These are phyloP conservation scores for Cutaneotrichosporon sp. DNA, from an alignment of 1,284 basidiomycete genomes.

Conservation along the genomic window DNA sequence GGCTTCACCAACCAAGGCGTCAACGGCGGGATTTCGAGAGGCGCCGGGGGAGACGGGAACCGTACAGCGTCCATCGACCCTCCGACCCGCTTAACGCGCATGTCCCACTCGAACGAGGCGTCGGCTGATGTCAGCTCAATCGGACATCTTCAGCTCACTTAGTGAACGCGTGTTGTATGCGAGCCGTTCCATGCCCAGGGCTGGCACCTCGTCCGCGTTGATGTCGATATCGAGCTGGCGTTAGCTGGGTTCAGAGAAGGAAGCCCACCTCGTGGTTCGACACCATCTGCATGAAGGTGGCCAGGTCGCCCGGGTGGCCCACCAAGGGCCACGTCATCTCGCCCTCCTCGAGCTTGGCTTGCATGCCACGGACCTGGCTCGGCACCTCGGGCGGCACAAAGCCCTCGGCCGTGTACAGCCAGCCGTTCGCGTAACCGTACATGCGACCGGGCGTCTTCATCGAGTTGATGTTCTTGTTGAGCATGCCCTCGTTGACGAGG, in stretches of 20 bases:
- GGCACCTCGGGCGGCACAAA: slow-evolving; percentile 63
- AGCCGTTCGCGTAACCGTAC: slow-evolving; percentile 45
- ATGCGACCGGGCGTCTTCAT: slow-evolving; percentile 24
- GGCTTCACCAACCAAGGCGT: not conserved
- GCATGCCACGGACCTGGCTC: slow-evolving; percentile 57
- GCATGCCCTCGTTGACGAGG: slow-evolving; percentile 37
- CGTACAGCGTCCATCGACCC: not conserved
- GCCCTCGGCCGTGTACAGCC: slow-evolving; percentile 56
- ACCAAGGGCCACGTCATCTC: slow-evolving; percentile 46
- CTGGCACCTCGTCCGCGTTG: slow-evolving; percentile 30
- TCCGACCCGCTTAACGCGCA: slow-evolving; percentile 21
- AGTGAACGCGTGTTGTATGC: slow-evolving; percentile 45
- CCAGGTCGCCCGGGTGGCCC: slow-evolving; percentile 40
- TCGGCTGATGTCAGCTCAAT: slow-evolving; percentile 33
- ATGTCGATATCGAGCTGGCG: slow-evolving; percentile 37
- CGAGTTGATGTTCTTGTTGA: slow-evolving; percentile 26
- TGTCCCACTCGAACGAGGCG: slow-evolving; percentile 42
- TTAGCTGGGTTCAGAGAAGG: not conserved
- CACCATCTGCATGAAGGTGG: slow-evolving; percentile 40
- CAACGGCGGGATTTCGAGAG: slow-evolving; percentile 14
- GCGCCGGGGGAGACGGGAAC: not conserved
- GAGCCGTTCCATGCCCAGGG: slow-evolving; percentile 25
- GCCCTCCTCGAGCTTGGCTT: slow-evolving; percentile 37
- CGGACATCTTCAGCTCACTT: slow-evolving; percentile 26
- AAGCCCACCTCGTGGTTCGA: slow-evolving; percentile 33